These are phyloP conservation scores for Talaromyces sp. DNA, from an alignment of 2,329 filamentous ascomycete genomes.

Conservation along the genomic window DNA sequence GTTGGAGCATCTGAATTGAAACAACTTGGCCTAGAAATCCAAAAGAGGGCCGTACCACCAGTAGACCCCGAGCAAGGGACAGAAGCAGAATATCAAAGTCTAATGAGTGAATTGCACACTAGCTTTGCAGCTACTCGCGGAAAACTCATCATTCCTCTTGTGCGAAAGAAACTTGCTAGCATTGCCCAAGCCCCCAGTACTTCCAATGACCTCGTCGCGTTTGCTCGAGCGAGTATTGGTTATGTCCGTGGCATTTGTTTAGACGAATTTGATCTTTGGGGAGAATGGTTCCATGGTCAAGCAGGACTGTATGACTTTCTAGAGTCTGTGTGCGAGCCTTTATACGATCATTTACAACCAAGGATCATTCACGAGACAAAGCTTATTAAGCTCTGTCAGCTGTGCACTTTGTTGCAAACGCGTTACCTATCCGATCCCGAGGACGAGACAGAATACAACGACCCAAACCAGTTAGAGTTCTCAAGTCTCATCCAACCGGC, in stretches of 20 bases:
- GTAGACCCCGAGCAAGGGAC: constrained; percentile 55
- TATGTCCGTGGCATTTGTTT: constrained; percentile 62
- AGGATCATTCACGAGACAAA: constrained; percentile 64
- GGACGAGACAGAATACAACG: constrained; percentile 46
- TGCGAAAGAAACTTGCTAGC: constrained; percentile 55
- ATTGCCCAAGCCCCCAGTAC: constrained; percentile 56
- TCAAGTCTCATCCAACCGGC: constrained; percentile 58
- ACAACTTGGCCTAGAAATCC: constrained; percentile 62
- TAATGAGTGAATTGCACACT: constrained; percentile 62
- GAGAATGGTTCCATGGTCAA: constrained; percentile 62
- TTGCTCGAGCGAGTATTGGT: constrained; percentile 60
- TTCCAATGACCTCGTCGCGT: constrained; percentile 60
- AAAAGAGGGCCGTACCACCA: constrained; percentile 59
- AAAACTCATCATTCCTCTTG: constrained; percentile 57
- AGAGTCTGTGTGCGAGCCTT: constrained; percentile 62
- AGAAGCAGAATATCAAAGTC: constrained; percentile 61
- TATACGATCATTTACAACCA: constrained; percentile 63
- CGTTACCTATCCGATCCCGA: constrained; percentile 59
- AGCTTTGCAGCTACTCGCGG: constrained; percentile 58
- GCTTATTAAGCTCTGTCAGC: constrained; percentile 61
- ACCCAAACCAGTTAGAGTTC: constrained; percentile 58
- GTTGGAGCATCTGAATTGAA: constrained; percentile 63
- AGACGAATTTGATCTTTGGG: constrained; percentile 65
- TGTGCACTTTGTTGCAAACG: constrained; percentile 63
- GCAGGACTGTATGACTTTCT: constrained; percentile 62